A percentile compares a stretch with the other conserved stretches of the same genome.
Conservation (phyloP, 106 monocot genomes). For the Gastrodia elata region DNA sequence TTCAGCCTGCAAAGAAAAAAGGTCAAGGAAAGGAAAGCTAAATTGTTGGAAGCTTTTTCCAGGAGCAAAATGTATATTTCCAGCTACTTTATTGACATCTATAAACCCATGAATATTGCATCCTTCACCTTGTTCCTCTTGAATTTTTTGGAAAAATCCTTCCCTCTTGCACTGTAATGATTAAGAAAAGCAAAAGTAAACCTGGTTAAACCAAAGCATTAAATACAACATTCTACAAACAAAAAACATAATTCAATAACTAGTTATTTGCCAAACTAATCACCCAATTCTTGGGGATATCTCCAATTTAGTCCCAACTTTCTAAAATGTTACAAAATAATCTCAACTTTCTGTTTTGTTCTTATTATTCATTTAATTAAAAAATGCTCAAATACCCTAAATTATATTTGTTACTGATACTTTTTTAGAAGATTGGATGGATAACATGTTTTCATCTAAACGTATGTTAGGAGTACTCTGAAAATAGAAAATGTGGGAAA, state of each 20-base stretch:
- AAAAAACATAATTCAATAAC: neutral
- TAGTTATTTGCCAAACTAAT: no score
- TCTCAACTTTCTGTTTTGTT: no score
- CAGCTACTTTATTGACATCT: constrained; percentile 72
- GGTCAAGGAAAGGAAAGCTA: constrained; percentile 9
- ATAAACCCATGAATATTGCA: constrained; percentile 70
- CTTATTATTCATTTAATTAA: no score
- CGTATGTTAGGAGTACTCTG: no score
- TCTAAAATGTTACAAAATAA: no score
- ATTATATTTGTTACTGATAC: no score
- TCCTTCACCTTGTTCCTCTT: constrained; percentile 75
- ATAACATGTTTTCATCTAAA: no score
- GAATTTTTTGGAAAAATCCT: constrained; percentile 48
- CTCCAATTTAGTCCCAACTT: no score
- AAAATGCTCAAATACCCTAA: no score
- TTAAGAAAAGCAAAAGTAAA: neutral
- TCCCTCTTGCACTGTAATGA: constrained; percentile 47
- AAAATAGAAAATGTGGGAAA: no score
- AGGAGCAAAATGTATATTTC: constrained; percentile 69
- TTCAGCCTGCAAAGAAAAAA: constrained; percentile 13
- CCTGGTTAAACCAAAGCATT: neutral
- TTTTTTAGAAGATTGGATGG: no score
- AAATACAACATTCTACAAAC: neutral
- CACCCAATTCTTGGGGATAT: no score
- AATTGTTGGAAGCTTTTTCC: constrained; percentile 53